These are phyloP conservation scores for Pyrus pyrifolia DNA, from an alignment of 306 rosid genomes.

Conservation along the genomic window DNA sequence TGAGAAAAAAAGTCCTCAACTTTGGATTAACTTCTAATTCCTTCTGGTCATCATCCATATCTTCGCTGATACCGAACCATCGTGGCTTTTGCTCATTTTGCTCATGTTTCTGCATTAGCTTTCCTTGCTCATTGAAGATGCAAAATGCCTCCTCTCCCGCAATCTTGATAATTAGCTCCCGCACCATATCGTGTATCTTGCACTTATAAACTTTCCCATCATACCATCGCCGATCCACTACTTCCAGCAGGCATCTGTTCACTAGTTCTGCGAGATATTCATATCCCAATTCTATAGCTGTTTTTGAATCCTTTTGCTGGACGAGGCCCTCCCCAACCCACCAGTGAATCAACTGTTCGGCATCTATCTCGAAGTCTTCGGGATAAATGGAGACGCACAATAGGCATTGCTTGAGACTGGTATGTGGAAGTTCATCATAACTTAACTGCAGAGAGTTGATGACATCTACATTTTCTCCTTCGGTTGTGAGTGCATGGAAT, in stretches of 20 bases:
- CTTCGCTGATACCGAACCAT: conserved; percentile 10
- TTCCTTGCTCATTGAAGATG: background rate
- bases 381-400: conserved; percentile 11
- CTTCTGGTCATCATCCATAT: background rate
- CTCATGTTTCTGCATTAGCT: background rate
- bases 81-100: too few species aligned
- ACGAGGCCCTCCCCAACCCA: conserved; percentile 17
- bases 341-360: conserved; percentile 15
- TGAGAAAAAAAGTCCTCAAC: conserved; percentile 2
- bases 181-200: conserved; percentile 16
- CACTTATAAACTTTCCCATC: conserved; percentile 16
- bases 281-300: conserved; percentile 4
- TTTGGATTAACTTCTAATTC: background rate
- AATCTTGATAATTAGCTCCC: conserved; percentile 1
- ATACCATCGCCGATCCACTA: background rate
- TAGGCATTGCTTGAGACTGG: conserved; percentile 5
- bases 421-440: background rate
- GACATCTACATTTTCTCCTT: background rate
- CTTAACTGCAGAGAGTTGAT: background rate
- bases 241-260: conserved; percentile 7
- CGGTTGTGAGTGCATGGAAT: background rate
- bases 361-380: conserved; percentile 1
- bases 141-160: conserved; percentile 10
- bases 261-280: background rate
- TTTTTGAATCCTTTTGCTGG: background rate